Percentiles rank a stretch among this genome's conserved stretches.
These are phyloP conservation scores for Peronosclerospora sorghi DNA, from an alignment of 352 stramenopile species.

Conservation along the genomic window DNA sequence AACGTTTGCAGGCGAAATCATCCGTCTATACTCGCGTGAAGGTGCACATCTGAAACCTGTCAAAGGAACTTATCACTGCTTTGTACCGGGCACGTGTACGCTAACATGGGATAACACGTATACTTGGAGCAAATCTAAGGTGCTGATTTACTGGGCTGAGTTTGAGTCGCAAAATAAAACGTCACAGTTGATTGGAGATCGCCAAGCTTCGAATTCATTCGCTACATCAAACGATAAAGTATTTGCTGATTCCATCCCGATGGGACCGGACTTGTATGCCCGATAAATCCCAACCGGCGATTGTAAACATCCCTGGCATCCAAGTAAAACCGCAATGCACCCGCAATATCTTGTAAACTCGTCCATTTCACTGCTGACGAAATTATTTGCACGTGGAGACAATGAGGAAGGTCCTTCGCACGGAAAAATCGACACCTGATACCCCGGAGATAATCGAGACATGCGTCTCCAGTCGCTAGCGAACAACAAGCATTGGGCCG, in stretches of 20 bases:
- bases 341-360: constrained; percentile 55
- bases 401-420: constrained; percentile 12
- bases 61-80: constrained; percentile 52
- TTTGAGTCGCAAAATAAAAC: constrained; percentile 28
- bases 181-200: constrained; percentile 9
- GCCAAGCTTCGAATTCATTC: not conserved
- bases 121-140: constrained; percentile 68
- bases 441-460: constrained; percentile 10
- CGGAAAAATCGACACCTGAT: constrained; percentile 20
- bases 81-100: constrained; percentile 35
- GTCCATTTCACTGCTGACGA: constrained; percentile 64
- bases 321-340: constrained; percentile 42
- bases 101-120: constrained; percentile 80
- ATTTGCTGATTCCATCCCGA: constrained; percentile 2
- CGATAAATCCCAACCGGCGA: too few species aligned
- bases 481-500: constrained; percentile 1
- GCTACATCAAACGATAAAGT: constrained; percentile 4
- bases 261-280: not conserved
- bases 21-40: constrained; percentile 58
- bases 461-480: constrained; percentile 3
- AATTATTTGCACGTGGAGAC: constrained; percentile 34
- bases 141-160: constrained; percentile 68
- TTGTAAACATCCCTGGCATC: too few species aligned
- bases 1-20: constrained; percentile 48
- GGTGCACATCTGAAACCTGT: constrained; percentile 47